Evolutionary conservation across 108 stramenopile genomes (phyloP).

Genomic region (Cylindrotheca fusiformis): DNA sequence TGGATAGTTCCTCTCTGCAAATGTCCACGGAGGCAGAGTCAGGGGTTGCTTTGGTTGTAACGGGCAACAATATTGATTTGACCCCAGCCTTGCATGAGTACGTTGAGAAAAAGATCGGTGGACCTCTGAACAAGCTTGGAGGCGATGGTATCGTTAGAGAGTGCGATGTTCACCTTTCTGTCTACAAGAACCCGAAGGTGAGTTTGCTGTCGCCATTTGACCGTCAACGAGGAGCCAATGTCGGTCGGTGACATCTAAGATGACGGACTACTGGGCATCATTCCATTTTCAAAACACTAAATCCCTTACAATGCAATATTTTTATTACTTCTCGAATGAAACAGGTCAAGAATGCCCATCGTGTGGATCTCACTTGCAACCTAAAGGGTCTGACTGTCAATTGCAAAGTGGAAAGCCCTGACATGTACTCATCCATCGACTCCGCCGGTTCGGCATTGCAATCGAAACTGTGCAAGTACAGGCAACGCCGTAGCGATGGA

Average conservation of each 20-base stretch:
- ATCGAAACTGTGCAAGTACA: conserved; percentile 81
- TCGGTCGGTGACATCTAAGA: no score
- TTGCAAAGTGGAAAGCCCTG: conserved; percentile 61
- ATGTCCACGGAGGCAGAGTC: conserved; percentile 41
- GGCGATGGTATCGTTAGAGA: conserved; percentile 53
- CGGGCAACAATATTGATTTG: conserved; percentile 84
- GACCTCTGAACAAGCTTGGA: conserved; percentile 67
- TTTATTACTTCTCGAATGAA: no score
- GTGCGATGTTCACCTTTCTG: conserved; percentile 79
- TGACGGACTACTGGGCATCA: no score
- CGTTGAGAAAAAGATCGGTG: conserved; percentile 72
- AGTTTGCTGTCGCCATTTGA: no score
- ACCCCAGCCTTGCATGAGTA: conserved; percentile 75
- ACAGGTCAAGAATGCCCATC: conserved; percentile 77
- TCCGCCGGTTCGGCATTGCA: conserved; percentile 57
- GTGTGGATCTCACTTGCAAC: conserved; percentile 74
- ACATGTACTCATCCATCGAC: conserved; percentile 88
- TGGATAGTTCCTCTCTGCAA: conserved; percentile 8
- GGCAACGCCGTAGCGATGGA: conserved; percentile 77
- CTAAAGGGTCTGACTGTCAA: conserved; percentile 80
- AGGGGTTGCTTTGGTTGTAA: conserved; percentile 60
- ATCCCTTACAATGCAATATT: no score
- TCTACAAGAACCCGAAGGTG: conserved; percentile 88
- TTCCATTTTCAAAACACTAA: no score
- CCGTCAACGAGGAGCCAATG: no score